phyloP scores from a whole-genome alignment of 768 basidiomycete species.

The Gloeopeniophorella convolvens region DNA sequence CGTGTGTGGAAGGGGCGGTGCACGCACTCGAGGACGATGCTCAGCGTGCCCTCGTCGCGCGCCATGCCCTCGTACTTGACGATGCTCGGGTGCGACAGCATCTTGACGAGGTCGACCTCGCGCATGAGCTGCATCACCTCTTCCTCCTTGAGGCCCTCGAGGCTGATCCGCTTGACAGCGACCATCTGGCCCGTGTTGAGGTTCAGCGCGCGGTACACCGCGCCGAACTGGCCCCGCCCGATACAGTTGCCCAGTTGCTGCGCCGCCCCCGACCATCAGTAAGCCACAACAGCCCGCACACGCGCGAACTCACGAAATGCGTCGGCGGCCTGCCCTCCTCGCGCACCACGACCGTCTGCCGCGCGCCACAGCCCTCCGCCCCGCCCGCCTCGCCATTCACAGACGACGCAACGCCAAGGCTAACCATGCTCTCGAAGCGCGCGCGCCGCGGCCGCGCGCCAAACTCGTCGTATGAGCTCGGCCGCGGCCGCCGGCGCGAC shows the following conservation, averaged over 20 bases:
- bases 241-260: conserved; percentile 99
- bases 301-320: conserved; percentile 83
- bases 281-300: no score
- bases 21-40: conserved; percentile 89
- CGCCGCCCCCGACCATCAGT: conserved; percentile 9
- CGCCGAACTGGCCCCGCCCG: conserved; percentile 93
- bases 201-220: conserved; percentile 92
- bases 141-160: conserved; percentile 85
- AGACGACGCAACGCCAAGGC: conserved; percentile 49
- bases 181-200: conserved; percentile 94
- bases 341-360: conserved; percentile 66
- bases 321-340: conserved; percentile 78
- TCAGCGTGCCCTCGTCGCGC: conserved; percentile 80
- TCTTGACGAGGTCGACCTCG: conserved; percentile 90
- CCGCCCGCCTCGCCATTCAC: conserved; percentile 51
- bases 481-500: conserved; percentile 46
- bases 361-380: conserved; percentile 54
- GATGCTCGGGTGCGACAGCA: conserved; percentile 88
- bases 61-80: conserved; percentile 98
- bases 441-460: conserved; percentile 48
- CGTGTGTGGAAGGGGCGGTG: conserved; percentile 10
- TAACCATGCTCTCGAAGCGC: conserved; percentile 69
- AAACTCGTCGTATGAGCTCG: conserved; percentile 64
- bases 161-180: conserved; percentile 94
- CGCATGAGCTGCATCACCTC: conserved; percentile 89